phyloP scores from a whole-genome alignment of 441 rosid genomes.

The Brassica balearica region DNA sequence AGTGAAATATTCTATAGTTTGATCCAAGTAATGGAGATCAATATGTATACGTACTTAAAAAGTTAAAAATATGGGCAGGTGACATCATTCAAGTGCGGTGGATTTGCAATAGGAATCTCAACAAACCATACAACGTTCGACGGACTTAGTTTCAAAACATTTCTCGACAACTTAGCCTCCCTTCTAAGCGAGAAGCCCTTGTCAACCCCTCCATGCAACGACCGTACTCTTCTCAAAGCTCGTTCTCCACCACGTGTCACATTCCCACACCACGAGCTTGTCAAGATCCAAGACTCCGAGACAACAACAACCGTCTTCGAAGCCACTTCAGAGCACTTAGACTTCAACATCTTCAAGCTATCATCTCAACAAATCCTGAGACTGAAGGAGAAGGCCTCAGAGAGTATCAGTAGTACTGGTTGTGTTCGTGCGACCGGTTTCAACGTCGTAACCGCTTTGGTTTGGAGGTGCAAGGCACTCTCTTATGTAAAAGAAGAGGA shows the following conservation, averaged over 20 bases:
- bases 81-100: slow-evolving; percentile 80
- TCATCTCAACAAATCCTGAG: slow-evolving; percentile 45
- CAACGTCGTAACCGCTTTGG: slow-evolving; percentile 65
- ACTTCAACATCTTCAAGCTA: slow-evolving; percentile 13
- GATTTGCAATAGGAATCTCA: slow-evolving; percentile 69
- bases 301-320: slow-evolving; percentile 51
- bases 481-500: slow-evolving; percentile 40
- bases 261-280: slow-evolving; percentile 78
- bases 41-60: background rate
- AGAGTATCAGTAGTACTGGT: background rate
- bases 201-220: slow-evolving; percentile 62
- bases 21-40: background rate
- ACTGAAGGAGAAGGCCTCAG: slow-evolving; percentile 63
- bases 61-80: slow-evolving; percentile 45
- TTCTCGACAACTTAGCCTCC: slow-evolving; percentile 71
- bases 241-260: slow-evolving; percentile 71
- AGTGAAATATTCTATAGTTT: background rate
- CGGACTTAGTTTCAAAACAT: slow-evolving; percentile 77
- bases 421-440: slow-evolving; percentile 52
- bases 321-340: slow-evolving; percentile 18
- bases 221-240: slow-evolving; percentile 78
- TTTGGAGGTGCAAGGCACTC: slow-evolving; percentile 87
- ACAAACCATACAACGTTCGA: slow-evolving; percentile 70
- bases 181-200: slow-evolving; percentile 61
- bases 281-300: slow-evolving; percentile 48